phyloP scores from a whole-genome alignment of 2,329 filamentous ascomycete species.

The Orbilia ellipsospora region DNA sequence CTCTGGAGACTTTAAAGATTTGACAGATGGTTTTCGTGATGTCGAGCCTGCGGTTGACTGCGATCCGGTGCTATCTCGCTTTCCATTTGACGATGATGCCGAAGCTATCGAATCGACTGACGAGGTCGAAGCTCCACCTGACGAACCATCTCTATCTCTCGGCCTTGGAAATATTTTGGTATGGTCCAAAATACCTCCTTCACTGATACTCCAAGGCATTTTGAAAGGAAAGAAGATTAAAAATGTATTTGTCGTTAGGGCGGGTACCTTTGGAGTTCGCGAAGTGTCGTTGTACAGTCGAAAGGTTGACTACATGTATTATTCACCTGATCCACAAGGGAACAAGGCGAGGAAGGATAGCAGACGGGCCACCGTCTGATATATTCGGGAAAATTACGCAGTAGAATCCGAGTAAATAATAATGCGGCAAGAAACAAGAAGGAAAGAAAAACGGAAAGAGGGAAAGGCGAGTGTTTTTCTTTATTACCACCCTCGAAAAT shows the following conservation, averaged over 20 bases:
- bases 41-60: slow-evolving; percentile 52
- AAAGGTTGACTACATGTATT: slow-evolving; percentile 40
- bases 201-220: slow-evolving; percentile 54
- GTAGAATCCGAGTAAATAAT: slow-evolving; percentile 28
- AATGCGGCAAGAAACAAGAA: slow-evolving; percentile 16
- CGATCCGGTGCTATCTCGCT: slow-evolving; percentile 53
- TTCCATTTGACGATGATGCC: slow-evolving; percentile 42
- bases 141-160: slow-evolving; percentile 53
- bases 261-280: slow-evolving; percentile 16
- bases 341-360: slow-evolving; percentile 29
- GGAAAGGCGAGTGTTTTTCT: slow-evolving; percentile 31
- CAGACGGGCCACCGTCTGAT: slow-evolving; percentile 24
- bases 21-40: slow-evolving; percentile 48
- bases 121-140: slow-evolving; percentile 52
- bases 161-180: slow-evolving; percentile 46
- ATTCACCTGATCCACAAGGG: slow-evolving; percentile 15
- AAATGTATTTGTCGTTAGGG: slow-evolving; percentile 8
- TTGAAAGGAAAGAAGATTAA: background rate
- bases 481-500: slow-evolving; percentile 38
- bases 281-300: slow-evolving; percentile 30
- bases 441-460: slow-evolving; percentile 17
- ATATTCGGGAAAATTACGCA: slow-evolving; percentile 10
- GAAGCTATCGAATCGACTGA: slow-evolving; percentile 53
- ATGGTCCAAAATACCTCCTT: slow-evolving; percentile 51
- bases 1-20: slow-evolving; percentile 41